A percentile compares a stretch with the other conserved stretches of the same genome.
These are phyloP conservation scores for Lentinula raphanica DNA, from an alignment of 768 basidiomycete species.

Conservation along the genomic window DNA sequence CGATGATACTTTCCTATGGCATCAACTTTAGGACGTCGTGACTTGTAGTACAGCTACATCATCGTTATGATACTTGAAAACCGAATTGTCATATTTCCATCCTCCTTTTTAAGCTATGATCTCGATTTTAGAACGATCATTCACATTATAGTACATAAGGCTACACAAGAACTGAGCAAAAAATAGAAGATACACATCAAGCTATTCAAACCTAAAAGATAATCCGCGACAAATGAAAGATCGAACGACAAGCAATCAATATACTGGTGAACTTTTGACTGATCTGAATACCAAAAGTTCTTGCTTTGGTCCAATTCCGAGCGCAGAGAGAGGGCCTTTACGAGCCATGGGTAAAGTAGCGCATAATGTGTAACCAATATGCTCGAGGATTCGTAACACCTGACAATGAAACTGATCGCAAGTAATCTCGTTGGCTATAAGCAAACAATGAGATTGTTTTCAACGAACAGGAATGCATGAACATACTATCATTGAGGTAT, in stretches of 20 bases:
- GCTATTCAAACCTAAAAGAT: background rate
- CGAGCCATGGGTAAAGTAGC: constrained; percentile 60
- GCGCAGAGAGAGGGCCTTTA: constrained; percentile 32
- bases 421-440: background rate
- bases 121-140: no score
- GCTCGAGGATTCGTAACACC: background rate
- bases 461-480: background rate
- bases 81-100: no score
- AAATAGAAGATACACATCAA: constrained; percentile 2
- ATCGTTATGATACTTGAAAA: no score
- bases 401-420: constrained; percentile 1
- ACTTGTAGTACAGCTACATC: no score
- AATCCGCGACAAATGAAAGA: background rate
- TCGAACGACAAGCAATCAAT: no score
- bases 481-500: background rate
- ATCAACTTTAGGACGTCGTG: no score
- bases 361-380: constrained; percentile 49
- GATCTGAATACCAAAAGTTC: constrained; percentile 61
- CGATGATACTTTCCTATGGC: no score
- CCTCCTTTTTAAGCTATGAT: no score
- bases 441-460: background rate
- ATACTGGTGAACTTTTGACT: constrained; percentile 25
- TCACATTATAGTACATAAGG: background rate
- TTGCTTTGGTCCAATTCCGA: constrained; percentile 35
- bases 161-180: background rate